Base-by-base conservation (phyloP, 108 stramenopile species). In the Nitzschia palea region DNA sequence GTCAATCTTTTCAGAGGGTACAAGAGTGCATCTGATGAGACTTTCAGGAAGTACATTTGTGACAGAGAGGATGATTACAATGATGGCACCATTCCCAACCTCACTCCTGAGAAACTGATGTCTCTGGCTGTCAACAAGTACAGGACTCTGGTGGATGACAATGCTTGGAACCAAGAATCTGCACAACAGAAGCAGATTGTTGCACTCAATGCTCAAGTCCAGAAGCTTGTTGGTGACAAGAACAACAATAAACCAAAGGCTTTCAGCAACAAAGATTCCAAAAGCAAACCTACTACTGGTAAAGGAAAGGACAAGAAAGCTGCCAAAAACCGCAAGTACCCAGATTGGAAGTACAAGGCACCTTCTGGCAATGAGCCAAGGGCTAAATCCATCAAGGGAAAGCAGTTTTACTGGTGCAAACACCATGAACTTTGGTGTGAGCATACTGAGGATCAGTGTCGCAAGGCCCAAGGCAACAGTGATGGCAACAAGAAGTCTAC, bases 1-100 rank as follows among this genome's bases (percentile, higher is more conserved):
- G 40, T 54, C 3, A 76, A 77, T 35, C 80, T 81, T 36, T 75
- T 80, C 67, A 67, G 73, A 26, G 75, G 60, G 3, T 81, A 76
- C 55, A 27, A 43, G 14, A 45, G 40, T 18, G 53, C 18, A 1
- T 22, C 15, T 3, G 76, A 77, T 52, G 3, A 1, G 3, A 25
- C 23, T 27, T 82, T 82, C 61, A 17, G 22, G 17, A 32, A 17
- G 22, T 78, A 72, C 53, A 74, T 78, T 45, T 26, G 61, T 1
- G 42, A 30, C 14, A 70, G 68, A 23, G 29, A 74, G 33, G 67
- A 68, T 28, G 32, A 28, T 1, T 69, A 71, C 31, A 48, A 74
- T 14, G 76, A 78, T 22, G 76, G 80, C 0, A 23, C 17, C 6
- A 34, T 8, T 18, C 35, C 54, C n/a, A 32, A 65, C 34, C 6